Conservation (phyloP, 106 monocot species). For the Cymbidium sinense region DNA sequence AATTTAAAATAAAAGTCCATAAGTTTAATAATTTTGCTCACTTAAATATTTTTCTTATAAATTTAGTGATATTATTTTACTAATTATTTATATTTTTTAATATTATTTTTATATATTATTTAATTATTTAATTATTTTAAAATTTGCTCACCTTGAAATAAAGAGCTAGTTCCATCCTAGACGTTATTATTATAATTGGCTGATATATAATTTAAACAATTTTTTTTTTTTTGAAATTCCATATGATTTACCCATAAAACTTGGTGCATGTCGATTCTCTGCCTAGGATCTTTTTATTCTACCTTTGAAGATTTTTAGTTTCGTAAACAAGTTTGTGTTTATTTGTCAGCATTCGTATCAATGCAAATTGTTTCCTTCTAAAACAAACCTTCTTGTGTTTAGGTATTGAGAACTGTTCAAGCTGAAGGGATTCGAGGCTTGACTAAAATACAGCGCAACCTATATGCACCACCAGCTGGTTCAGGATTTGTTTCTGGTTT, state of each 20-base stretch:
- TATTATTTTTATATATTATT: no score
- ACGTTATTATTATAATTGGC: neutral
- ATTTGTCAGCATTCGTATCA: neutral
- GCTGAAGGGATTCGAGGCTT: constrained; percentile 84
- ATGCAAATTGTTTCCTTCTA: neutral
- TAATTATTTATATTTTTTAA: no score
- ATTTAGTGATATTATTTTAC: no score
- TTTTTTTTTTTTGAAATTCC: neutral
- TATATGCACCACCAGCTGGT: constrained; percentile 86
- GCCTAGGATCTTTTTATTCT: no score
- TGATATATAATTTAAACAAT: neutral
- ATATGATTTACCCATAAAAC: neutral
- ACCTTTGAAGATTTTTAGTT: neutral
- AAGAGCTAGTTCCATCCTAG: no score
- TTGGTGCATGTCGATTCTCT: neutral
- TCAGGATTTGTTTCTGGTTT: constrained; percentile 90
- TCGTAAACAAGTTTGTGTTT: neutral
- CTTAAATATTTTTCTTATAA: no score
- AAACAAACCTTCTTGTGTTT: neutral
- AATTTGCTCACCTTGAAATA: no score
- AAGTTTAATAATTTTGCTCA: no score
- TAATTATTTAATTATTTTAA: no score
- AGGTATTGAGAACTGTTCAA: constrained; percentile 87
- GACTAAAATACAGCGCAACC: constrained; percentile 67
- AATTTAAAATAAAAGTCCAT: no score